Evolutionary conservation across 2,329 filamentous ascomycete genomes (phyloP).

Genomic region (Colletotrichum neosansevieriae): DNA sequence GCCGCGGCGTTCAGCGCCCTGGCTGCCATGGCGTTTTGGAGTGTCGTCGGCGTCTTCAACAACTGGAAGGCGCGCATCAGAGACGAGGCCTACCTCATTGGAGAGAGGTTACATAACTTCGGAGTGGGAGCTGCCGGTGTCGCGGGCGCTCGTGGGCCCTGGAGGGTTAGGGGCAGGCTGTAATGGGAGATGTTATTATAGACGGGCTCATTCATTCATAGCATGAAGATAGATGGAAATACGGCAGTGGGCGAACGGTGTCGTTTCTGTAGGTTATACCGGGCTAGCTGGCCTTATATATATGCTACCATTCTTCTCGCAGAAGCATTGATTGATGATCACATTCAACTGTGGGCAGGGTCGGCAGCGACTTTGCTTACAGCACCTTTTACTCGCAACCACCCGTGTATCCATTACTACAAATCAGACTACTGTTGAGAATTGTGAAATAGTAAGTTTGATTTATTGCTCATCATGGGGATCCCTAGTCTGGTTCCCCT

Average conservation of each 20-base stretch:
- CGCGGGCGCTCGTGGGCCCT: slow-evolving; percentile 50
- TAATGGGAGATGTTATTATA: slow-evolving; percentile 37
- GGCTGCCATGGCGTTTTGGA: slow-evolving; percentile 62
- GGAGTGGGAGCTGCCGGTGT: slow-evolving; percentile 62
- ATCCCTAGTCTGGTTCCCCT: too few species aligned
- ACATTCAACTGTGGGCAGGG: too few species aligned
- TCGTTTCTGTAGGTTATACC: neutral
- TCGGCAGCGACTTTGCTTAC: too few species aligned
- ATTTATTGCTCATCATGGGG: too few species aligned
- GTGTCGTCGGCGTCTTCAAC: slow-evolving; percentile 72
- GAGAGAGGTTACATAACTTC: slow-evolving; percentile 95
- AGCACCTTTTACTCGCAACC: too few species aligned
- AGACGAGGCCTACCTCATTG: slow-evolving; percentile 96
- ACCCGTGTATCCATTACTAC: too few species aligned
- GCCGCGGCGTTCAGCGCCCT: slow-evolving; percentile 57
- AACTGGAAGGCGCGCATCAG: slow-evolving; percentile 85
- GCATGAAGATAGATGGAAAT: slow-evolving; percentile 3
- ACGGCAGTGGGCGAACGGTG: slow-evolving; percentile 4
- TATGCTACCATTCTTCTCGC: neutral
- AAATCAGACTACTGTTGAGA: too few species aligned
- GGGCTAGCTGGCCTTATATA: neutral
- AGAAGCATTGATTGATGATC: neutral
- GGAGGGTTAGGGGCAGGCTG: slow-evolving; percentile 52
- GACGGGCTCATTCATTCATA: neutral
- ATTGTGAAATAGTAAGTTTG: too few species aligned